A percentile compares a stretch with the other conserved stretches of the same genome.
Evolutionary conservation across 2,329 filamentous ascomycete species (phyloP).

Genomic region (Botrytis medusae): DNA sequence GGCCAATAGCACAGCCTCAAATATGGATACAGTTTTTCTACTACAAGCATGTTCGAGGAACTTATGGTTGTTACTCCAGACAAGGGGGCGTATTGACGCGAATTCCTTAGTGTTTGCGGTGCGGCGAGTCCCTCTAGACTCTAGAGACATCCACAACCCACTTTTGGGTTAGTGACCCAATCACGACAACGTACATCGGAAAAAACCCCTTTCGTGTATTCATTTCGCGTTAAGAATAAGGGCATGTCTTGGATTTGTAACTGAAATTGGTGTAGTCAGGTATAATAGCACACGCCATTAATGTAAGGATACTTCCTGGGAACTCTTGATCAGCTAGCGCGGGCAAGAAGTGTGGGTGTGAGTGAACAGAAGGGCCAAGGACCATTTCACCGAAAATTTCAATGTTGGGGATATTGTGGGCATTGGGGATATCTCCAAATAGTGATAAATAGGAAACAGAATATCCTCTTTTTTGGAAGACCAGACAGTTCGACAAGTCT

Average conservation of each 20-base stretch:
- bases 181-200: neutral
- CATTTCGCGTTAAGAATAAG: neutral
- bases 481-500: neutral
- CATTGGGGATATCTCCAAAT: neutral
- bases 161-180: neutral
- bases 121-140: neutral
- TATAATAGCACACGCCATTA: neutral
- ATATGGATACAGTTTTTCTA: neutral
- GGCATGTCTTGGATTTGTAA: neutral
- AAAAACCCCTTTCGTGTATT: neutral
- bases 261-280: neutral
- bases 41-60: neutral
- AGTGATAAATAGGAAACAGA: constrained; percentile 14
- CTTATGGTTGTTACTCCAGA: neutral
- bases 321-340: neutral
- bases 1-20: constrained; percentile 4
- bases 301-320: neutral
- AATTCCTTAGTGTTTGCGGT: neutral
- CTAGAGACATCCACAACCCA: neutral
- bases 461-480: neutral
- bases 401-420: neutral
- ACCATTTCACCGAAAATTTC: neutral
- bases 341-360: neutral
- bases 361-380: neutral
- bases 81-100: neutral